Percentiles rank a stretch among this genome's conserved stretches.
Conservation (phyloP, 225 moss, liverwort and hornwort genomes). For the Anthoceros angustus region DNA sequence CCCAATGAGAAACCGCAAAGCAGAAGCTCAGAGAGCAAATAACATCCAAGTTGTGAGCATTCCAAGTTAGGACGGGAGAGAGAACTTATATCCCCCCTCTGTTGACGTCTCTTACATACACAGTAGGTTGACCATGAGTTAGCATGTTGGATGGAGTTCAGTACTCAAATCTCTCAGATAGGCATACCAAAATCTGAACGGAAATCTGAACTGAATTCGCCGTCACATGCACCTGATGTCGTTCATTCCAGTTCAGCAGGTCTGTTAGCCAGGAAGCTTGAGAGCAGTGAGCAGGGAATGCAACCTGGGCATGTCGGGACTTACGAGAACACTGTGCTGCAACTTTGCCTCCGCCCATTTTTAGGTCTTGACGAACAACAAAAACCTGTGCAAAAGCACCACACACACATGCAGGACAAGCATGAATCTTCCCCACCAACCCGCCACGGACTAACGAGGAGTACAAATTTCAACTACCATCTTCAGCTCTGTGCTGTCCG, state of each 20-base stretch:
- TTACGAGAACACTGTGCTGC: conserved; percentile 99
- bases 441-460: background rate
- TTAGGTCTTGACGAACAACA: conserved; percentile 82
- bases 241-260: background rate
- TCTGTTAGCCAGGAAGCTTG: background rate
- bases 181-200: conserved; percentile 2
- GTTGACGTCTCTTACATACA: no score
- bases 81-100: background rate
- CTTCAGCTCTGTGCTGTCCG: conserved; percentile 61
- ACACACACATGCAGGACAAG: background rate
- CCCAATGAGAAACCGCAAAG: background rate
- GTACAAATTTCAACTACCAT: conserved; percentile 32
- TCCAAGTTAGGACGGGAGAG: background rate
- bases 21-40: background rate
- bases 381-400: conserved; percentile 43
- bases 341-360: conserved; percentile 94
- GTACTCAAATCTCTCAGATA: background rate
- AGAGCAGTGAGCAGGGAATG: conserved; percentile 9
- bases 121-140: no score
- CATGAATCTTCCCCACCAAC: background rate
- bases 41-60: background rate
- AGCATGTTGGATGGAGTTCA: background rate
- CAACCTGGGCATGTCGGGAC: conserved; percentile 18
- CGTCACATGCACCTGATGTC: background rate
- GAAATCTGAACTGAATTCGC: conserved; percentile 5